phyloP scores from a whole-genome alignment of 805 yeast species.

The Saccharomycopsis sp. region DNA sequence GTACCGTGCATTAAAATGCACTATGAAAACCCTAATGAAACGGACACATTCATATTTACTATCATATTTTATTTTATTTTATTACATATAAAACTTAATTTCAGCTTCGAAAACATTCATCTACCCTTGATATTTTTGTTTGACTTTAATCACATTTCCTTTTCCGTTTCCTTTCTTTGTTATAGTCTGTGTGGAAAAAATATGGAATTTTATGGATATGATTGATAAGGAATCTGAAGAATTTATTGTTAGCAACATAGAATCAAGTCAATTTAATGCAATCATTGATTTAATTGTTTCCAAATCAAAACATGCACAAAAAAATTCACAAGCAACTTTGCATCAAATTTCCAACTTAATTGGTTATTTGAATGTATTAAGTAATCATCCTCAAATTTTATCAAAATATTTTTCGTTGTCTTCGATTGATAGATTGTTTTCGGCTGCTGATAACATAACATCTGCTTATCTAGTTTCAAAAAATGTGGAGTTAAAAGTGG shows the following conservation, averaged over 20 bases:
- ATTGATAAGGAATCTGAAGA: constrained; percentile 4
- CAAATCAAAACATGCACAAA: neutral
- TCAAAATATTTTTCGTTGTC: neutral
- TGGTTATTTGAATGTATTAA: constrained; percentile 1
- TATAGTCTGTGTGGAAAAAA: no score
- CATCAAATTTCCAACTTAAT: neutral
- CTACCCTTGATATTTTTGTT: no score
- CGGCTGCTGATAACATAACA: constrained; percentile 1
- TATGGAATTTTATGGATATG: no score
- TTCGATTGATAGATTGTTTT: neutral
- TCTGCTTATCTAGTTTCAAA: neutral
- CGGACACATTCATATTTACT: no score
- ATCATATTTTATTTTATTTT: no score
- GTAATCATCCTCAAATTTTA: constrained; percentile 5
- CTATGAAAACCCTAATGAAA: no score
- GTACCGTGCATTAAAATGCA: no score
- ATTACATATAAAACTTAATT: no score
- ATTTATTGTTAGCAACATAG: neutral
- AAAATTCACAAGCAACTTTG: neutral
- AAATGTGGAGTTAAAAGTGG: neutral
- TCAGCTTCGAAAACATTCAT: no score
- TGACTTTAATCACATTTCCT: no score
- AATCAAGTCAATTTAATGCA: constrained; percentile 1
- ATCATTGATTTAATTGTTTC: constrained; percentile 1
- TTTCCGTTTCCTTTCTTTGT: no score